phyloP scores from a whole-genome alignment of 139 green algal species.

The Coelastrella sp. region DNA sequence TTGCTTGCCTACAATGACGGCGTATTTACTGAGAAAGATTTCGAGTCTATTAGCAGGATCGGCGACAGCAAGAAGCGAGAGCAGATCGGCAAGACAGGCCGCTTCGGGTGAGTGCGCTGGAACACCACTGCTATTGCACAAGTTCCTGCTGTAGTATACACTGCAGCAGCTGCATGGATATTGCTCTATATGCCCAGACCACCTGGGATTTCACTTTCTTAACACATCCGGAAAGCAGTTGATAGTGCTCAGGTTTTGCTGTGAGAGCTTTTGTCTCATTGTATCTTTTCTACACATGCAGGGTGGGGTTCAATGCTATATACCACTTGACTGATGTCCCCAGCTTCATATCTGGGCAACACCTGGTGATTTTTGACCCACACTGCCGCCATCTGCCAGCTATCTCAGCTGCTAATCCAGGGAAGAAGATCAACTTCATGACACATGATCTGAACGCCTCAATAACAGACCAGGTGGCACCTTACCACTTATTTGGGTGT shows the following conservation, averaged over 20 bases:
- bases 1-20: conserved; percentile 82
- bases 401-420: conserved; percentile 59
- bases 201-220: too few species aligned
- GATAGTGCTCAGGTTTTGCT: too few species aligned
- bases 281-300: too few species aligned
- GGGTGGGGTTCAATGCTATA: conserved; percentile 77
- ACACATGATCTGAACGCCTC: conserved; percentile 38
- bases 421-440: conserved; percentile 84
- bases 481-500: conserved; percentile 47
- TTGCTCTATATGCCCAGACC: too few species aligned
- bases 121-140: too few species aligned
- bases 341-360: conserved; percentile 70
- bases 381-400: conserved; percentile 63
- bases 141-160: too few species aligned
- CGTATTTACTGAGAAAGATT: conserved; percentile 76
- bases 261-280: too few species aligned
- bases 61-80: conserved; percentile 78
- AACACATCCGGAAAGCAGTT: too few species aligned
- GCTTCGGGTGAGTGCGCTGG: conserved; percentile 59
- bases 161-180: not conserved
- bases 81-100: conserved; percentile 73
- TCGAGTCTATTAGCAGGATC: conserved; percentile 79
- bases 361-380: conserved; percentile 85
- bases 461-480: conserved; percentile 66
- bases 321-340: conserved; percentile 87